Percentiles rank a stretch among this genome's conserved stretches.
Evolutionary conservation across 169 alveolate genomes (phyloP).

Genomic region (Cytauxzoon felis): DNA sequence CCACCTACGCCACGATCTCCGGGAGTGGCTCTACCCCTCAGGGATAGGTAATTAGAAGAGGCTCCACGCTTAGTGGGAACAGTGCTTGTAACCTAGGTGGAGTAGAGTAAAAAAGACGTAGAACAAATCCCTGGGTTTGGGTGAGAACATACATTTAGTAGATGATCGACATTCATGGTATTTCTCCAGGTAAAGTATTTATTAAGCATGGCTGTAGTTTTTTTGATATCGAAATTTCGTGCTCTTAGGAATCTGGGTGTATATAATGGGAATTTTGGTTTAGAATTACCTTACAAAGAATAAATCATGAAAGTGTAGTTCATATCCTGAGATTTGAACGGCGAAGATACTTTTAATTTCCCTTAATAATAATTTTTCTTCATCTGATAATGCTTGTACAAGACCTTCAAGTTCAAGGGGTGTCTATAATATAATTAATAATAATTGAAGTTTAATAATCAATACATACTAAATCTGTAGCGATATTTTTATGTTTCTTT

Average conservation of each 20-base stretch:
- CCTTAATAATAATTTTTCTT: conserved; percentile 41
- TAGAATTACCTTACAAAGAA: conserved; percentile 52
- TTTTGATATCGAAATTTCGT: conserved; percentile 65
- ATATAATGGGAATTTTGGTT: not conserved
- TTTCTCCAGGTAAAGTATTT: conserved; percentile 70
- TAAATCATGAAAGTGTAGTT: conserved; percentile 48
- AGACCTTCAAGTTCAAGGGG: conserved; percentile 61
- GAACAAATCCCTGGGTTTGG: too few species aligned
- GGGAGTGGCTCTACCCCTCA: too few species aligned
- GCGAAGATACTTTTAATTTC: conserved; percentile 33
- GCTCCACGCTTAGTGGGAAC: too few species aligned
- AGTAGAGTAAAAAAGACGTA: too few species aligned
- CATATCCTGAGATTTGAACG: conserved; percentile 37
- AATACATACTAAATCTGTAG: conserved; percentile 51
- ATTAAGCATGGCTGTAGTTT: conserved; percentile 65
- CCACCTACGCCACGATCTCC: too few species aligned
- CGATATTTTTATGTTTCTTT: conserved; percentile 40
- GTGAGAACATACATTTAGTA: conserved; percentile 23
- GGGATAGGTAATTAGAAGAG: too few species aligned
- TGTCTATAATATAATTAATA: conserved; percentile 16
- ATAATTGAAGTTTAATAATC: not conserved
- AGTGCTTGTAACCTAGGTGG: too few species aligned
- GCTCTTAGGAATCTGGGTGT: conserved; percentile 66
- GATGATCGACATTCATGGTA: conserved; percentile 33
- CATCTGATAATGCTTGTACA: conserved; percentile 52